A percentile compares a stretch with the other conserved stretches of the same genome.
These are phyloP conservation scores for Plantago ovata DNA, from an alignment of 257 asterid genomes.

Conservation along the genomic window DNA sequence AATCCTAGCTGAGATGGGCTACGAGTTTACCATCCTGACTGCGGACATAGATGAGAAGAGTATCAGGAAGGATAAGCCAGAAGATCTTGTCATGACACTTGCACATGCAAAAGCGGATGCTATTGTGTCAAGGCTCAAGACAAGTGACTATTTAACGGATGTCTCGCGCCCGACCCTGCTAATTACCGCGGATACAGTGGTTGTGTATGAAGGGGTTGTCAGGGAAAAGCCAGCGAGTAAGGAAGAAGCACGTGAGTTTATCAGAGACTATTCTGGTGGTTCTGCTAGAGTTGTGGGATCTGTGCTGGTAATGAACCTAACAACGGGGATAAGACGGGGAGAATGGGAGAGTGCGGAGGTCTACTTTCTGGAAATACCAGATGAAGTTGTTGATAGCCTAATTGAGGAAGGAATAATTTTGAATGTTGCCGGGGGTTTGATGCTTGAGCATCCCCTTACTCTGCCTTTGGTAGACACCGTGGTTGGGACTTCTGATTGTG, in stretches of 20 bases:
- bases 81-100: conserved; percentile 70
- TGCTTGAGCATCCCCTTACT: conserved; percentile 83
- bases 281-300: conserved; percentile 79
- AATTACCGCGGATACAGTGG: conserved; percentile 37
- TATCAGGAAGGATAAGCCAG: conserved; percentile 72
- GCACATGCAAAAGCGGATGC: conserved; percentile 73
- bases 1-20: conserved; percentile 78
- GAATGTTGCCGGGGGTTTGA: conserved; percentile 89
- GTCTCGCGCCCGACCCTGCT: background rate
- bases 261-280: conserved; percentile 83
- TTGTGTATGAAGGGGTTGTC: conserved; percentile 85
- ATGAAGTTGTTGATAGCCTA: conserved; percentile 64
- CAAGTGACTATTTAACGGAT: background rate
- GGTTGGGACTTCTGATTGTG: conserved; percentile 80
- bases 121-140: conserved; percentile 2
- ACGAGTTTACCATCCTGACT: conserved; percentile 53
- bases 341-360: conserved; percentile 98
- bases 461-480: conserved; percentile 75
- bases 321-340: conserved; percentile 64
- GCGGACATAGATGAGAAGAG: conserved; percentile 88
- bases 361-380: conserved; percentile 81
- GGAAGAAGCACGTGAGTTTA: conserved; percentile 86
- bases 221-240: conserved; percentile 89
- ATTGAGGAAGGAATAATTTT: conserved; percentile 79
- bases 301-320: conserved; percentile 77